Conservation (phyloP, 129 eudicot genomes). For the Solidago caesia region DNA sequence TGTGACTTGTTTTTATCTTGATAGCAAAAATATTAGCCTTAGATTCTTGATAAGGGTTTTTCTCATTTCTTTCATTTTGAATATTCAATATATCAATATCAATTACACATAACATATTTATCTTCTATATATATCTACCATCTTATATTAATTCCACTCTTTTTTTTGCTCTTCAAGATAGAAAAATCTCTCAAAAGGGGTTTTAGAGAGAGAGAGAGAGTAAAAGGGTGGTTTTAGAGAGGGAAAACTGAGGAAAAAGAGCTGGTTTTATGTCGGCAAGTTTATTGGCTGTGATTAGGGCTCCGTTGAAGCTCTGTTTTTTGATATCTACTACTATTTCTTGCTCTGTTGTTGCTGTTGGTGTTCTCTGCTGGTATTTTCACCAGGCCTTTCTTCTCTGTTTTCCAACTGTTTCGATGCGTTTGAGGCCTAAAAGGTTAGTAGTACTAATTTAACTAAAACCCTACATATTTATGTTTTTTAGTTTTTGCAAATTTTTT, state of each 20-base stretch:
- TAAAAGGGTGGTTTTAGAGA: slow-evolving; percentile 32
- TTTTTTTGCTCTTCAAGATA: slow-evolving; percentile 16
- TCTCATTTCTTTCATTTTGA: slow-evolving; percentile 21
- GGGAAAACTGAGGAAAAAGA: slow-evolving; percentile 30
- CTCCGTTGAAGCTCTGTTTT: slow-evolving; percentile 53
- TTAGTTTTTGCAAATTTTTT: neutral
- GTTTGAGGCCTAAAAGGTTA: slow-evolving; percentile 98
- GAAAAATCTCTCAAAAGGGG: slow-evolving; percentile 17
- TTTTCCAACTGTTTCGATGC: slow-evolving; percentile 82
- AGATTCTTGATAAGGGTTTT: slow-evolving; percentile 51
- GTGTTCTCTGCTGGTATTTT: slow-evolving; percentile 48
- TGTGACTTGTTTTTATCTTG: slow-evolving; percentile 30
- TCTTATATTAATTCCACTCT: slow-evolving; percentile 35
- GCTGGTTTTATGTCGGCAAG: slow-evolving; percentile 75
- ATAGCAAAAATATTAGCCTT: slow-evolving; percentile 30
- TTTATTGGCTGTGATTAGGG: slow-evolving; percentile 53
- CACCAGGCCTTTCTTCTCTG: slow-evolving; percentile 54
- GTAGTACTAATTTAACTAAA: neutral
- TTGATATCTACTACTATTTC: neutral
- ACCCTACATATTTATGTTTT: neutral
- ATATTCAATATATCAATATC: neutral
- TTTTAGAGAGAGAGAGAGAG: slow-evolving; percentile 11
- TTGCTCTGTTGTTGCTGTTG: slow-evolving; percentile 26
- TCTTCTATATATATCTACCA: slow-evolving; percentile 33
- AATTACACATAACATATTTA: neutral